A percentile compares a stretch with the other conserved stretches of the same genome.
Conservation (phyloP, 1,284 basidiomycete species). For the Xerocomus nothofagi region DNA sequence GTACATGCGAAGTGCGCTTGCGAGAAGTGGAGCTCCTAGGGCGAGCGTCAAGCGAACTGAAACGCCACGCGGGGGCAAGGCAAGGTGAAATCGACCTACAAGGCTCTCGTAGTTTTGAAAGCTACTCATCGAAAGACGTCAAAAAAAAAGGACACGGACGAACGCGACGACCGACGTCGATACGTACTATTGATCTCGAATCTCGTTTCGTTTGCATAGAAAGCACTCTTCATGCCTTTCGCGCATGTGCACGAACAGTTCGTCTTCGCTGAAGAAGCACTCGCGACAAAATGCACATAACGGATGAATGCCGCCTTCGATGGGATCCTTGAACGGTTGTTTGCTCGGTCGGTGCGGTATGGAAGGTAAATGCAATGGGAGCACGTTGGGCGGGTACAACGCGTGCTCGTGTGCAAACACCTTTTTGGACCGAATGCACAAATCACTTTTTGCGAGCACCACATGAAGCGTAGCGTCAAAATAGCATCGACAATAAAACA, state of each 20-base stretch:
- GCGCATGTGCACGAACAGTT: conserved; percentile 93
- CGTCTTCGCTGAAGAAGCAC: conserved; percentile 90
- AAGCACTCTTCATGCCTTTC: conserved; percentile 97
- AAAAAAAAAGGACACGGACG: not conserved
- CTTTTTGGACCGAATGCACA: conserved; percentile 90
- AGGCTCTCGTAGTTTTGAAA: conserved; percentile 78
- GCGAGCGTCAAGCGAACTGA: conserved; percentile 9
- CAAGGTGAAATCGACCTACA: conserved; percentile 42
- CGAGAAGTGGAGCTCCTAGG: conserved; percentile 70
- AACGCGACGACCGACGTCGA: not conserved
- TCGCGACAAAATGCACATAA: conserved; percentile 90
- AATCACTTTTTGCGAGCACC: conserved; percentile 46
- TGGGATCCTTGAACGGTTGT: conserved; percentile 48
- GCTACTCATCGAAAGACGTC: conserved; percentile 40
- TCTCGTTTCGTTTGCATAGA: conserved; percentile 81
- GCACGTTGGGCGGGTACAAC: conserved; percentile 70
- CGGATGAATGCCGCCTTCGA: conserved; percentile 75
- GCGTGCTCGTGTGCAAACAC: conserved; percentile 96
- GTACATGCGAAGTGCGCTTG: conserved; percentile 77
- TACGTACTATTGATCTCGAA: conserved; percentile 84
- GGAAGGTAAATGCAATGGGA: conserved; percentile 81
- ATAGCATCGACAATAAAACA: not conserved
- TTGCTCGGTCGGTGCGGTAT: conserved; percentile 53
- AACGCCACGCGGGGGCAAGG: not conserved
- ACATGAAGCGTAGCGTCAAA: not conserved